Percentiles rank a stretch among this genome's conserved stretches.
phyloP scores from a whole-genome alignment of 441 rosid species.

The Cnidoscolus chayamansa region DNA sequence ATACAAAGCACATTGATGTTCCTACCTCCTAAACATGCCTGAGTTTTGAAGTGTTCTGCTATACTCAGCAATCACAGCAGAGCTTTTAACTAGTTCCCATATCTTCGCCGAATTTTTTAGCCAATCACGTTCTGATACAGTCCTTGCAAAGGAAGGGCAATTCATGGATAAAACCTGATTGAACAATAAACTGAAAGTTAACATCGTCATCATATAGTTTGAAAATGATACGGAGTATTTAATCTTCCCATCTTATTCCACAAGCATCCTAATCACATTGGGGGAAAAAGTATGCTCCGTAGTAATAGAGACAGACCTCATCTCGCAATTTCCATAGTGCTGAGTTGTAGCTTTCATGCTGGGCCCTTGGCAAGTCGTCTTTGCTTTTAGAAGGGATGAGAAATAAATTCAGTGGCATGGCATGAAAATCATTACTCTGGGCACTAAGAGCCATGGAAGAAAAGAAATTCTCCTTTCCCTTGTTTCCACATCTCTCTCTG shows the following conservation, averaged over 20 bases:
- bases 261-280: background rate
- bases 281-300: background rate
- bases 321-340: conserved; percentile 56
- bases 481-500: conserved; percentile 33
- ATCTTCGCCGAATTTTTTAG: conserved; percentile 70
- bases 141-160: conserved; percentile 48
- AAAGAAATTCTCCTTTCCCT: conserved; percentile 22
- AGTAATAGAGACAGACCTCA: conserved; percentile 42
- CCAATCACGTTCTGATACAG: conserved; percentile 81
- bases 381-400: conserved; percentile 48
- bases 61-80: conserved; percentile 58
- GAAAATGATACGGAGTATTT: background rate
- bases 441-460: background rate
- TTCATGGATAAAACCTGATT: conserved; percentile 60
- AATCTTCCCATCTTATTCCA: background rate
- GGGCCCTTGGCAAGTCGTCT: conserved; percentile 45
- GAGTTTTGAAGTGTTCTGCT: conserved; percentile 49
- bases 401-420: conserved; percentile 35
- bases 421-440: conserved; percentile 23
- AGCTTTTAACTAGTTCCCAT: conserved; percentile 75
- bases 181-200: background rate
- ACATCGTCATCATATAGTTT: background rate
- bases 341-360: conserved; percentile 48
- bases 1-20: background rate
- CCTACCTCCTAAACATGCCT: conserved; percentile 63